These are phyloP conservation scores for Heliocybe sulcata DNA, from an alignment of 1,284 basidiomycete genomes.

Conservation along the genomic window DNA sequence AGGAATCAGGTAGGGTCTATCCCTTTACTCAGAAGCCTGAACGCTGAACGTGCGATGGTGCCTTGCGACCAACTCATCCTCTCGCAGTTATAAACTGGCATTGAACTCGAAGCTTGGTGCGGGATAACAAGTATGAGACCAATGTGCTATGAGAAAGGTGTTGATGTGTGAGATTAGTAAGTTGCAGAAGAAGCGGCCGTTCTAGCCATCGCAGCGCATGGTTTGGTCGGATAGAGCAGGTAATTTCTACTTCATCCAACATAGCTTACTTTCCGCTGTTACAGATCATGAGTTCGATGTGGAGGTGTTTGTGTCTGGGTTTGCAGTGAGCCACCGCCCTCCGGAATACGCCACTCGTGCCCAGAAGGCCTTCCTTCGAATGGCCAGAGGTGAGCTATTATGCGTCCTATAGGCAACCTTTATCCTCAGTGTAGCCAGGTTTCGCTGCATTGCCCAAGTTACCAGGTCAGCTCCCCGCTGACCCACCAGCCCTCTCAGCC, in stretches of 20 bases:
- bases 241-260: background rate
- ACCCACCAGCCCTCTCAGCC: constrained; percentile 31
- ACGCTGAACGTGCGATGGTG: too few species aligned
- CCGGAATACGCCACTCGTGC: constrained; percentile 62
- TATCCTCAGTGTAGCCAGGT: constrained; percentile 26
- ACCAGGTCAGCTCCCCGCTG: constrained; percentile 12
- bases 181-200: background rate
- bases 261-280: background rate
- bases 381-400: constrained; percentile 60
- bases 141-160: too few species aligned
- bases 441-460: constrained; percentile 60
- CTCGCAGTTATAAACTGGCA: too few species aligned
- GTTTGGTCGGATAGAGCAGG: background rate
- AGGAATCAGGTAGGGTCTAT: too few species aligned
- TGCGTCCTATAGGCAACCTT: constrained; percentile 2
- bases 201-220: background rate
- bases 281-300: constrained; percentile 51
- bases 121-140: too few species aligned
- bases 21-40: too few species aligned
- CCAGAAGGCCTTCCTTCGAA: constrained; percentile 66
- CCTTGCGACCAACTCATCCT: too few species aligned
- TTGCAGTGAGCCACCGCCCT: constrained; percentile 54
- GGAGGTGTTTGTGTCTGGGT: constrained; percentile 71
- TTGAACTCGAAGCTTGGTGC: too few species aligned
- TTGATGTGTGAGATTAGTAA: too few species aligned